Evolutionary conservation across 768 basidiomycete species (phyloP).

Genomic region (Lepiota subincarnata): DNA sequence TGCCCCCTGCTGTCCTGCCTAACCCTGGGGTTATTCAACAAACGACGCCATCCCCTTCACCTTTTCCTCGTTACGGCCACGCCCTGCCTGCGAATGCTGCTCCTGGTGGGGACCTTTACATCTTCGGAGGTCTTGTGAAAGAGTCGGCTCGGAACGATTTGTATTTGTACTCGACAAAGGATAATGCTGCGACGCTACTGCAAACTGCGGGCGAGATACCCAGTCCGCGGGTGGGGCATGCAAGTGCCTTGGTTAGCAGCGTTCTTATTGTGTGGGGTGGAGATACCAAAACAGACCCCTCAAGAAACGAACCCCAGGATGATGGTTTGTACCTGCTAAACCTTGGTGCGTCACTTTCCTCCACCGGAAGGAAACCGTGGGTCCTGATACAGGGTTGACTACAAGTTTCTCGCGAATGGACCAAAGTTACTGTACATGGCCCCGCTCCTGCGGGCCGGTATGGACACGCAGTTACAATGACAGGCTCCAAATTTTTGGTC

Average conservation of each 20-base stretch:
- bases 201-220: conserved; percentile 90
- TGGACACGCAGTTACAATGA: conserved; percentile 94
- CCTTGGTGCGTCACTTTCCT: conserved; percentile 59
- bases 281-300: conserved; percentile 81
- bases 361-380: neutral
- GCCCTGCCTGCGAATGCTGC: conserved; percentile 79
- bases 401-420: conserved; percentile 93
- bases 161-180: conserved; percentile 80
- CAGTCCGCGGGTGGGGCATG: conserved; percentile 91
- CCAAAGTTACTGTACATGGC: conserved; percentile 73
- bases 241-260: conserved; percentile 91
- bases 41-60: conserved; percentile 71
- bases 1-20: conserved; percentile 59
- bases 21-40: conserved; percentile 54
- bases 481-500: conserved; percentile 84
- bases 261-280: conserved; percentile 98
- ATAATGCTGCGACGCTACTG: conserved; percentile 74
- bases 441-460: conserved; percentile 85
- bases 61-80: conserved; percentile 96
- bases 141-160: conserved; percentile 90
- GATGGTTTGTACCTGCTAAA: conserved; percentile 93
- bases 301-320: conserved; percentile 71
- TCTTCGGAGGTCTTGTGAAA: conserved; percentile 95
- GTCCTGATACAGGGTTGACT: conserved; percentile 1
- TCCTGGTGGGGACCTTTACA: conserved; percentile 83